Evolutionary conservation across 352 stramenopile species (phyloP).

Genomic region (Phytophthora ramorum): DNA sequence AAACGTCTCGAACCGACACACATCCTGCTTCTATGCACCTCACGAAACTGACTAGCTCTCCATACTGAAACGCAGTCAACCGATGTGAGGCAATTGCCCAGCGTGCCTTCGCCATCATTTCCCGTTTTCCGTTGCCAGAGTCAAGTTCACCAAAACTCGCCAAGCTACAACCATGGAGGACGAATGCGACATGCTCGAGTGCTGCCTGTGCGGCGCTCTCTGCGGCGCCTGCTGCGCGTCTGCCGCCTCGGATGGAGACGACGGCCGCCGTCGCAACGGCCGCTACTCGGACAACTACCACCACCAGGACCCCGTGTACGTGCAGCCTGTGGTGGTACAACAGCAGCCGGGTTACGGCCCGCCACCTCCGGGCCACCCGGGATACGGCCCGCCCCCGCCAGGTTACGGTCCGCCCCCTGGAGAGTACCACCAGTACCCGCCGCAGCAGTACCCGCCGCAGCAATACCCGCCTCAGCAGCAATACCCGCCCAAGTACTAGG

Average conservation of each 20-base stretch:
- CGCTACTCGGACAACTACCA: conserved; percentile 48
- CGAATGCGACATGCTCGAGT: conserved; percentile 82
- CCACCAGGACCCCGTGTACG: conserved; percentile 65
- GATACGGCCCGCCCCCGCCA: conserved; percentile 35
- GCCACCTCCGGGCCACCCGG: conserved; percentile 38
- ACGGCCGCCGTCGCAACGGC: conserved; percentile 45
- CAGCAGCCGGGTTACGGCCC: conserved; percentile 39
- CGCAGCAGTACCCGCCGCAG: conserved; percentile 20
- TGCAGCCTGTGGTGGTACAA: conserved; percentile 78
- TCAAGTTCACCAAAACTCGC: conserved; percentile 1
- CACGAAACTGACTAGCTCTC: conserved; percentile 26
- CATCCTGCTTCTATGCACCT: conserved; percentile 7
- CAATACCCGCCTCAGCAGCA: conserved; percentile 22
- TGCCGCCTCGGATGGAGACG: conserved; percentile 32
- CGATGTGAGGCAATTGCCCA: background rate
- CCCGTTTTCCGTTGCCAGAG: background rate
- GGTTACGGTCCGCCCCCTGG: conserved; percentile 52
- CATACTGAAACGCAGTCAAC: conserved; percentile 25
- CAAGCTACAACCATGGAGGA: conserved; percentile 51
- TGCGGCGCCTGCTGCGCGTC: conserved; percentile 80
- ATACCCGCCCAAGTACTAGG: conserved; percentile 28
- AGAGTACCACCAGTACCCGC: conserved; percentile 56
- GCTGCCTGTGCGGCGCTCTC: conserved; percentile 75
- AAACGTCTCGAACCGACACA: conserved; percentile 8
- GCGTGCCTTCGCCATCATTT: too few relatives aligned